phyloP scores from a whole-genome alignment of 345 rosid species.

The Rhodamnia argentea region DNA sequence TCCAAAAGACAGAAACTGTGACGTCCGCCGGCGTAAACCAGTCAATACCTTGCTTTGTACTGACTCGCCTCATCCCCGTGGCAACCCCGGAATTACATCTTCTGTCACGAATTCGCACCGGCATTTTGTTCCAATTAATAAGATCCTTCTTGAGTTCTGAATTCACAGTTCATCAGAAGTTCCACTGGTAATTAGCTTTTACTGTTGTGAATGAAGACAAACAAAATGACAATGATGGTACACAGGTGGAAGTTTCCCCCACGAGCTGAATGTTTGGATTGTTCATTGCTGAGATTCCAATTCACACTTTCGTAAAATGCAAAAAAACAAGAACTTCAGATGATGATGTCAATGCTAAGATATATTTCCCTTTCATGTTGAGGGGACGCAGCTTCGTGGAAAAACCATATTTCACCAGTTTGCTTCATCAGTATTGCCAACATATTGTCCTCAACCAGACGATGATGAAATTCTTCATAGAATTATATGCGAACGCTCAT shows the following conservation, averaged over 20 bases:
- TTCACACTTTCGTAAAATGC: background rate
- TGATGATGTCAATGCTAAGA: background rate
- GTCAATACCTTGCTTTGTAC: background rate
- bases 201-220: background rate
- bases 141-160: background rate
- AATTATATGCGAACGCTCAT: background rate
- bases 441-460: background rate
- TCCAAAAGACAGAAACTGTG: background rate
- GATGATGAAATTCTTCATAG: background rate
- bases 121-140: background rate
- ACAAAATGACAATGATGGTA: background rate
- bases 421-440: background rate
- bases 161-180: background rate
- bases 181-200: background rate
- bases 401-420: background rate
- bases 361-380: background rate
- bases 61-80: background rate
- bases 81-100: background rate
- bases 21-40: background rate
- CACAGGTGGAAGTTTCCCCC: background rate
- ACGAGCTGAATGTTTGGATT: background rate
- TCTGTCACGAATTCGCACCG: background rate
- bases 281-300: background rate
- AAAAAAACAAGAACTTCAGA: background rate
- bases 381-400: background rate